A percentile compares a stretch with the other conserved stretches of the same genome.
Evolutionary conservation across 192 early-diverging fungal species (phyloP).

Genomic region (Polychytrium aggregatum): DNA sequence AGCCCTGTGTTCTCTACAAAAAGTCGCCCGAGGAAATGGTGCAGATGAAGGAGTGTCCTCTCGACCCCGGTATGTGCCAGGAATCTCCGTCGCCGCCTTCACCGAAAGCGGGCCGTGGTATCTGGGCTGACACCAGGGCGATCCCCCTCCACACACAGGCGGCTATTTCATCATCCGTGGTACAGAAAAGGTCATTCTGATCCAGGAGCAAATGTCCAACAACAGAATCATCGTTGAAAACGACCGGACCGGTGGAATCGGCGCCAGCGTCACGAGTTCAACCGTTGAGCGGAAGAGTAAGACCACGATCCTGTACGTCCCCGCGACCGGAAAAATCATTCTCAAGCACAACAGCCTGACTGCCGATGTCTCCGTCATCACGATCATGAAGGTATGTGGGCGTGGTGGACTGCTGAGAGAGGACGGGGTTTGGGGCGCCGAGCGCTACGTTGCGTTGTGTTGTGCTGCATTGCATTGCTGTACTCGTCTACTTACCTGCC

Average conservation of each 20-base stretch:
- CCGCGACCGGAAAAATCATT: slow-evolving; percentile 24
- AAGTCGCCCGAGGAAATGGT: slow-evolving; percentile 76
- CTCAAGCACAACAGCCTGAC: slow-evolving; percentile 85
- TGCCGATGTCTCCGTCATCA: slow-evolving; percentile 76
- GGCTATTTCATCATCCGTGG: slow-evolving; percentile 97
- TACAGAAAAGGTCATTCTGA: slow-evolving; percentile 92
- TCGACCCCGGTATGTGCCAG: slow-evolving; percentile 68
- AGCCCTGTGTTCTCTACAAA: slow-evolving; percentile 67
- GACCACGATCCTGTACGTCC: slow-evolving; percentile 70
- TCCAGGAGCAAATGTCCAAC: slow-evolving; percentile 97
- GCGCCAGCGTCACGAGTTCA: slow-evolving; percentile 75
- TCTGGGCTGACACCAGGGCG: not conserved
- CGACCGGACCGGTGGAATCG: slow-evolving; percentile 69
- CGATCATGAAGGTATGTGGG: slow-evolving; percentile 64
- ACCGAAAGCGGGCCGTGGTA: not conserved
- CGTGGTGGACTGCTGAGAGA: too few species aligned
- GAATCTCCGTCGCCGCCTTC: not conserved
- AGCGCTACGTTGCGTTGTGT: too few species aligned
- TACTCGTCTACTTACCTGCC: too few species aligned
- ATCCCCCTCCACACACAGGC: slow-evolving; percentile 19
- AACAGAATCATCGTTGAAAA: slow-evolving; percentile 93
- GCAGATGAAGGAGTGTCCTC: slow-evolving; percentile 81
- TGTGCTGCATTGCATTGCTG: too few species aligned
- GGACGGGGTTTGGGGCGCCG: too few species aligned
- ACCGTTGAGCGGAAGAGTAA: slow-evolving; percentile 93